phyloP scores from a whole-genome alignment of 148 eudicot genomes.

The Rhododendron griersonianum region DNA sequence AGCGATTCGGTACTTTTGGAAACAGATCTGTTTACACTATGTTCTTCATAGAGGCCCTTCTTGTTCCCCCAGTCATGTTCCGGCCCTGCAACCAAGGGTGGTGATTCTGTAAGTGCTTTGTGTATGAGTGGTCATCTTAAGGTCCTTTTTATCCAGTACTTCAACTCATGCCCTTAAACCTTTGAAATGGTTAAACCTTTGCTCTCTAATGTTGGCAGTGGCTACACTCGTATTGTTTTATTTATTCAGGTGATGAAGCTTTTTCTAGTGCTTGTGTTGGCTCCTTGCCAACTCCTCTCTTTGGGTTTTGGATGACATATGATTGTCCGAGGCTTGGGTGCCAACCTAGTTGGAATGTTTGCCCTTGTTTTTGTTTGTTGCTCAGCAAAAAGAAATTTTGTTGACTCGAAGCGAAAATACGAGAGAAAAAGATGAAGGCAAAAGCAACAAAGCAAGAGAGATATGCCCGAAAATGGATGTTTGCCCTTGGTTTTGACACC shows the following conservation, averaged over 20 bases:
- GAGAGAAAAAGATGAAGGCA: no score
- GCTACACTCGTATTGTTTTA: neutral
- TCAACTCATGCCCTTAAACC: no score
- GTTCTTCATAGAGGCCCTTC: conserved; percentile 73
- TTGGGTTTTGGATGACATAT: no score
- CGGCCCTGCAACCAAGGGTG: conserved; percentile 83
- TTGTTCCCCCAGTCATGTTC: conserved; percentile 83
- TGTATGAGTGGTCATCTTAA: neutral
- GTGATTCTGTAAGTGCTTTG: conserved; percentile 56
- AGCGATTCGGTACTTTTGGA: conserved; percentile 21
- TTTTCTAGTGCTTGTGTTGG: neutral
- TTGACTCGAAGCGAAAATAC: no score
- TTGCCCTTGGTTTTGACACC: no score
- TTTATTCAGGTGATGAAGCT: neutral
- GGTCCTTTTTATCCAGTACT: neutral
- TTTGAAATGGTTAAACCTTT: neutral
- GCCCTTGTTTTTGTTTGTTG: no score
- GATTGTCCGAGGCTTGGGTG: no score
- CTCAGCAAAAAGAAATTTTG: no score
- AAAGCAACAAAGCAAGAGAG: no score
- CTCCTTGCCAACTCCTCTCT: no score
- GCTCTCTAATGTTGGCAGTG: neutral
- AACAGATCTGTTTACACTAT: conserved; percentile 49
- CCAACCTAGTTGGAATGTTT: no score
- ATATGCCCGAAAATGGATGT: no score